These are phyloP conservation scores for Lodderomyces margitis DNA, from an alignment of 1,139 yeast species.

Conservation along the genomic window DNA sequence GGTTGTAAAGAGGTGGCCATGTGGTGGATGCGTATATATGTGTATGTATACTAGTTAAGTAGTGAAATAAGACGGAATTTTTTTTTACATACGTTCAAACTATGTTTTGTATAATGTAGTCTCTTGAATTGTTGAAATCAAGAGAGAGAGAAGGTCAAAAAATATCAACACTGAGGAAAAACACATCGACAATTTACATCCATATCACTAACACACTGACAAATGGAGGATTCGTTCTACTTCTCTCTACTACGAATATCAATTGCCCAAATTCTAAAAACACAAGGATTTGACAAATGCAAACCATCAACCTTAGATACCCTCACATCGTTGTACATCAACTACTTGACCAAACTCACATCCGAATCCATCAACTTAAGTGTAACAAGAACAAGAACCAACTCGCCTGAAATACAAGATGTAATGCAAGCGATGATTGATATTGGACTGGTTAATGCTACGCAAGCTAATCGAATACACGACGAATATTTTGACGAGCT, in stretches of 20 bases:
- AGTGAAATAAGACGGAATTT: no score
- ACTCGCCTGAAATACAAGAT: slow-evolving; percentile 50
- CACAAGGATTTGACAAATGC: slow-evolving; percentile 72
- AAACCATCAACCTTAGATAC: slow-evolving; percentile 60
- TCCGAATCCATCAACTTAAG: slow-evolving; percentile 34
- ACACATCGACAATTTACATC: no score
- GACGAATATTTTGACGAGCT: slow-evolving; percentile 17
- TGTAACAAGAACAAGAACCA: slow-evolving; percentile 15
- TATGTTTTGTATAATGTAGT: no score
- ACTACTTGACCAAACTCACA: slow-evolving; percentile 50
- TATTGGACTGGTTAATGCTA: slow-evolving; percentile 52
- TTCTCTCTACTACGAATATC: slow-evolving; percentile 62
- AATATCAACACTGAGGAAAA: background rate
- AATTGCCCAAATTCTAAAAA: slow-evolving; percentile 63
- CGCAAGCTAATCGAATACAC: slow-evolving; percentile 15
- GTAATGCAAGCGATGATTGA: slow-evolving; percentile 59
- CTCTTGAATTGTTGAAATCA: no score
- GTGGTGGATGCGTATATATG: background rate
- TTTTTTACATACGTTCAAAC: no score
- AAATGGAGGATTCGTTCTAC: slow-evolving; percentile 47
- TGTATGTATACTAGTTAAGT: background rate
- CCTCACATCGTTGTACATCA: slow-evolving; percentile 59
- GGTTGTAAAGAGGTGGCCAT: slow-evolving; percentile 34
- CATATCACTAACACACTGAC: no score
- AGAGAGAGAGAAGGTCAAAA: background rate